These are phyloP conservation scores for Calonectria hawksworthii DNA, from an alignment of 2,329 filamentous ascomycete species.

Conservation along the genomic window DNA sequence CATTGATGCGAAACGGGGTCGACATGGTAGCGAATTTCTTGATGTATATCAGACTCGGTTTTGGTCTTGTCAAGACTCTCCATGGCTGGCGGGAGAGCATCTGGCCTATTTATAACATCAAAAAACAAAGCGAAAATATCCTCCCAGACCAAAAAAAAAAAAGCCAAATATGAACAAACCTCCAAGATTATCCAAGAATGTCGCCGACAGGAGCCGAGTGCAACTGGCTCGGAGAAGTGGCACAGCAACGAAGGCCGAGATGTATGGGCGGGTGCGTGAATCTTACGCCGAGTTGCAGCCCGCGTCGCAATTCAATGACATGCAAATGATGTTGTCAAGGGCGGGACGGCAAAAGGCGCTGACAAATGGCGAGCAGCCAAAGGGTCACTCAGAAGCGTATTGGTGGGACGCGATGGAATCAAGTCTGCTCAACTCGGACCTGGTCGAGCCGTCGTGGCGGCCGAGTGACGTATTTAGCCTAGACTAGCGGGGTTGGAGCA, in stretches of 20 bases:
- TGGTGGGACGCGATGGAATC: conserved; percentile 3
- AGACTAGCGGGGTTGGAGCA: background rate
- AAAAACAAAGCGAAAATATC: background rate
- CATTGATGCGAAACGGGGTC: conserved; percentile 62
- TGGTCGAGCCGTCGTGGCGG: background rate
- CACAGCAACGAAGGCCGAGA: background rate
- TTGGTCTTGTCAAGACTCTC: conserved; percentile 32
- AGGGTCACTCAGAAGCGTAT: background rate
- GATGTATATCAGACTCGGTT: background rate
- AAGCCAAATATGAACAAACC: background rate
- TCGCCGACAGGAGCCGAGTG: background rate
- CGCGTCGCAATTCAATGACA: background rate
- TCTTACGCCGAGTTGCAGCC: background rate
- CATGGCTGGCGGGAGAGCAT: conserved; percentile 32
- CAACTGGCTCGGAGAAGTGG: background rate
- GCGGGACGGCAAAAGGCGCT: background rate
- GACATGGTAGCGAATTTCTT: conserved; percentile 54
- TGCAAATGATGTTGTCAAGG: background rate
- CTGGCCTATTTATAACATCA: conserved; percentile 1
- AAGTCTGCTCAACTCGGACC: background rate
- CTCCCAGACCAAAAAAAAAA: background rate
- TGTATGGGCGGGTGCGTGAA: background rate
- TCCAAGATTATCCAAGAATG: background rate
- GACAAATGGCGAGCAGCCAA: background rate
- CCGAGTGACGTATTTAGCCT: conserved; percentile 5